phyloP scores from a whole-genome alignment of 768 basidiomycete species.

The Trametes villosa region DNA sequence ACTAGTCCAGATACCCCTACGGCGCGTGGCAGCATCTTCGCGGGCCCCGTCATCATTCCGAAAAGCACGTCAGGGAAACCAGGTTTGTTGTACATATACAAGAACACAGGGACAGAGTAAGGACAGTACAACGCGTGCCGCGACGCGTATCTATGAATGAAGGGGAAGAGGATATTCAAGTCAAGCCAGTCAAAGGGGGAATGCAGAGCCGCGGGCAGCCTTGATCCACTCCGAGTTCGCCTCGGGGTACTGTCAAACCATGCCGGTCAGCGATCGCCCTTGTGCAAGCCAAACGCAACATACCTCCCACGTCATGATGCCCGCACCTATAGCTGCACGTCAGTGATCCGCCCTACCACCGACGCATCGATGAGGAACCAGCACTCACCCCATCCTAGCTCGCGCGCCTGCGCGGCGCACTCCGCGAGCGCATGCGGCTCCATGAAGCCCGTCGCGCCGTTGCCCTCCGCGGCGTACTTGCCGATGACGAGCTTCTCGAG shows the following conservation, averaged over 20 bases:
- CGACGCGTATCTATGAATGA: too few relatives aligned
- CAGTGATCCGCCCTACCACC: not conserved
- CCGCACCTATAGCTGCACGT: conserved; percentile 1
- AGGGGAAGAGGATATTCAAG: too few relatives aligned
- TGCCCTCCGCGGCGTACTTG: conserved; percentile 51
- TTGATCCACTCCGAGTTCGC: conserved; percentile 10
- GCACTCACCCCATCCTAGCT: conserved; percentile 14
- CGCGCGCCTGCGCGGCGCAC: conserved; percentile 18
- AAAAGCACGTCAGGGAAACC: too few relatives aligned
- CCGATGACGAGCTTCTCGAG: conserved; percentile 72
- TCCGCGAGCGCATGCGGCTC: conserved; percentile 11
- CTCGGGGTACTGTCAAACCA: conserved; percentile 8
- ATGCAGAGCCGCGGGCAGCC: conserved; percentile 4
- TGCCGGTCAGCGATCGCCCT: not conserved
- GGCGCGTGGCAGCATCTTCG: too few relatives aligned
- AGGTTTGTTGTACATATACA: too few relatives aligned
- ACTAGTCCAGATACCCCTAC: too few relatives aligned
- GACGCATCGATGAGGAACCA: not conserved
- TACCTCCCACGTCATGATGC: conserved; percentile 17
- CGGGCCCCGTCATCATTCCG: too few relatives aligned
- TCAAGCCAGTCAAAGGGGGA: not conserved
- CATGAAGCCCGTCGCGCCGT: conserved; percentile 44
- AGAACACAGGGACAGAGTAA: too few relatives aligned
- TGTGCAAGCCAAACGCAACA: not conserved
- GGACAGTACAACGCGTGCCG: too few relatives aligned